Conservation (phyloP, 805 yeast species). For the Diddensiella santjacobensis region DNA sequence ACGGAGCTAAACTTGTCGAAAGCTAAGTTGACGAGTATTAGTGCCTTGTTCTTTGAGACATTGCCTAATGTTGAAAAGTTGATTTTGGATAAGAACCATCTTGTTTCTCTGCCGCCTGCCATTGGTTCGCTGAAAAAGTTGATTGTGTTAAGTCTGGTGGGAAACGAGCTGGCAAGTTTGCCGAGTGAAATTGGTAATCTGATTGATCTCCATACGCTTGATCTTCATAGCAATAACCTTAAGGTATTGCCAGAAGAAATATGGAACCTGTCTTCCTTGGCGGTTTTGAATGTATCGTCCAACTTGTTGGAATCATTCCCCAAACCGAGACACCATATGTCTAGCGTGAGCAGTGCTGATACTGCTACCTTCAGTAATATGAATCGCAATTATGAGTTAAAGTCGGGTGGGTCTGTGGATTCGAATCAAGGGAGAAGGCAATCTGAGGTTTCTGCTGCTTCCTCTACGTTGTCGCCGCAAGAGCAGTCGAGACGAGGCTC, state of each 20-base stretch:
- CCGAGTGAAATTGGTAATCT: constrained; percentile 66
- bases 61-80: constrained; percentile 68
- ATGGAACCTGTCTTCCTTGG: constrained; percentile 58
- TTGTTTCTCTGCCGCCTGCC: constrained; percentile 69
- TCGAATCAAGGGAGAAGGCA: constrained; percentile 13
- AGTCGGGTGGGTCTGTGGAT: background rate
- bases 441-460: constrained; percentile 14
- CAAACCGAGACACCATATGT: constrained; percentile 28
- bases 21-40: constrained; percentile 75
- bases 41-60: constrained; percentile 56
- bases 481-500: constrained; percentile 21
- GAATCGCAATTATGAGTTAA: constrained; percentile 17
- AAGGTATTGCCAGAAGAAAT: constrained; percentile 62
- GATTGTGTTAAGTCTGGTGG: constrained; percentile 62
- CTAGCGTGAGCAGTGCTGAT: constrained; percentile 24
- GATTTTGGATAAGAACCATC: constrained; percentile 74
- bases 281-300: constrained; percentile 65
- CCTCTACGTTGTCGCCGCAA: constrained; percentile 20
- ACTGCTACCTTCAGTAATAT: constrained; percentile 6
- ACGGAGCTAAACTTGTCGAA: constrained; percentile 72
- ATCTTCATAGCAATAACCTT: constrained; percentile 80
- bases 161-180: constrained; percentile 67
- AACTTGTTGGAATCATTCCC: constrained; percentile 63
- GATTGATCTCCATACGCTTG: constrained; percentile 58
- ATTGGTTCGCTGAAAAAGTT: constrained; percentile 57